Evolutionary conservation across 768 basidiomycete genomes (phyloP).

Genomic region (Pholiota molesta): DNA sequence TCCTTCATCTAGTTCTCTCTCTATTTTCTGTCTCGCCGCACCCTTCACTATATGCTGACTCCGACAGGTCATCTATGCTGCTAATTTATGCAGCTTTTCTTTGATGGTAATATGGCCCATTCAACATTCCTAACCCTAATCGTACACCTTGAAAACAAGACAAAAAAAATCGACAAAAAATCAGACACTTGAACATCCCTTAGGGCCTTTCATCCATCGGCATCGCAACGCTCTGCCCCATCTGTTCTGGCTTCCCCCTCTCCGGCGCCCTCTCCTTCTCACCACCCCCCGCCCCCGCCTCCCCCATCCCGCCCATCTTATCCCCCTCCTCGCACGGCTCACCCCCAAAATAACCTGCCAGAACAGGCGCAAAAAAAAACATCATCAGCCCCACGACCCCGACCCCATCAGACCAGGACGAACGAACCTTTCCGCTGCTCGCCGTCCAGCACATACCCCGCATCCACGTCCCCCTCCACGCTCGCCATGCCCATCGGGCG

Average conservation of each 20-base stretch:
- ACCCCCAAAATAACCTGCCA: conserved; percentile 9
- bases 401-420: neutral
- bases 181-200: neutral
- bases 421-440: conserved; percentile 48
- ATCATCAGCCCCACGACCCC: neutral
- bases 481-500: conserved; percentile 52
- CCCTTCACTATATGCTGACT: too few species aligned
- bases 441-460: conserved; percentile 37
- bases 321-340: neutral
- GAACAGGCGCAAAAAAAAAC: neutral
- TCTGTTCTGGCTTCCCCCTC: neutral
- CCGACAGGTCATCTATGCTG: too few species aligned
- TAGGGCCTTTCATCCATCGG: conserved; percentile 6
- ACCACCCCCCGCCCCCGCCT: neutral
- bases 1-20: neutral
- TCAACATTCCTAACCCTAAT: neutral
- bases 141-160: neutral
- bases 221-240: conserved; percentile 12
- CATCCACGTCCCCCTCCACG: conserved; percentile 29
- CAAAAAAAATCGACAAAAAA: neutral
- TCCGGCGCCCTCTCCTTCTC: neutral
- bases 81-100: too few species aligned
- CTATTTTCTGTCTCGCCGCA: too few species aligned
- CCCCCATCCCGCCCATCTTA: neutral
- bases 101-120: too few species aligned